Conservation (phyloP, 2,329 filamentous ascomycete species). For the Stachybotrys chartarum region DNA sequence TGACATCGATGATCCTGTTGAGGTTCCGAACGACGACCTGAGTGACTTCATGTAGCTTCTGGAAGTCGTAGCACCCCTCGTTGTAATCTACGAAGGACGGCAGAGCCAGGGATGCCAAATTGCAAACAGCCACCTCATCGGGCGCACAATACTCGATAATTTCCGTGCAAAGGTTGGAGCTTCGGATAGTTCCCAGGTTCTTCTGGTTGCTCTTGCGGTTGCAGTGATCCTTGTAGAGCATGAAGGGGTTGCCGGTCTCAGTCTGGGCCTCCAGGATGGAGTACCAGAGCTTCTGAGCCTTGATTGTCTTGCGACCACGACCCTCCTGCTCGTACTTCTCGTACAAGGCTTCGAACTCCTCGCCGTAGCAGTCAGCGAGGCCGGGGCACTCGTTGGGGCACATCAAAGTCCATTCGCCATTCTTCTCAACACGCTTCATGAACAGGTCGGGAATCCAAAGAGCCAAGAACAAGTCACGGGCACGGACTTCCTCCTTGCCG, state of each 20-base stretch:
- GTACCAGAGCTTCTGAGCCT: constrained; percentile 99
- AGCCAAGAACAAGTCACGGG: constrained; percentile 94
- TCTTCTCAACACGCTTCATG: constrained; percentile 99
- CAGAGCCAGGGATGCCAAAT: constrained; percentile 88
- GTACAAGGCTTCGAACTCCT: constrained; percentile 94
- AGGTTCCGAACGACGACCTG: constrained; percentile 91
- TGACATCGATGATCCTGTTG: constrained; percentile 97
- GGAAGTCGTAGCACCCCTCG: constrained; percentile 83
- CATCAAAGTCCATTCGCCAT: constrained; percentile 95
- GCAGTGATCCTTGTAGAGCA: constrained; percentile 98
- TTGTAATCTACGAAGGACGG: constrained; percentile 86
- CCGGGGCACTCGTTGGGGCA: constrained; percentile 95
- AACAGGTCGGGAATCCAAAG: constrained; percentile 98
- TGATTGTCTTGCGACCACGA: constrained; percentile 81
- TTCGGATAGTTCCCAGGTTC: constrained; percentile 96
- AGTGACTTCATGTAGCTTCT: constrained; percentile 91
- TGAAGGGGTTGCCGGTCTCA: constrained; percentile 98
- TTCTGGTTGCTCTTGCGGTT: constrained; percentile 99
- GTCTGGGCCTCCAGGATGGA: constrained; percentile 97
- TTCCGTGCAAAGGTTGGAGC: constrained; percentile 97
- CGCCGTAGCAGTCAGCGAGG: constrained; percentile 92
- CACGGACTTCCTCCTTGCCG: constrained; percentile 95
- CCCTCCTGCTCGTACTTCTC: constrained; percentile 86
- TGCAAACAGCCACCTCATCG: constrained; percentile 98
- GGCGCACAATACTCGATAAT: constrained; percentile 96